Evolutionary conservation across 805 yeast species (phyloP), one percentile per base, ranked within the genome.

Genomic region (Wickerhamomyces bovis): DNA sequence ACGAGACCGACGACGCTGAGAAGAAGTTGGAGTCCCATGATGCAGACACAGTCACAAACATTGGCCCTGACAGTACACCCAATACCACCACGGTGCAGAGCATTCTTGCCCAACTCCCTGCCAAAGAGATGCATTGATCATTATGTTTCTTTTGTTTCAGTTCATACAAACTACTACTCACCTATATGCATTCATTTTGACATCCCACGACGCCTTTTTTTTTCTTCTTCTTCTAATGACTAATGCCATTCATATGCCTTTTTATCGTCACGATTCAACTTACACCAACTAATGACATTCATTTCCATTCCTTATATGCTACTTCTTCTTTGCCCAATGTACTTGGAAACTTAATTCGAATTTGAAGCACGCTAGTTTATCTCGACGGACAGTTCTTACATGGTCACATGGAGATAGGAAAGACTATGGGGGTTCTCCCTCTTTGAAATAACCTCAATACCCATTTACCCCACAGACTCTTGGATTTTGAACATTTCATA

Each of bases 1-100:
- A 41, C 0, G 56, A 51, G 13, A 42, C 41, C 20, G 45, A 44
- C 2, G 44, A 44, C 30, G 43, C 21, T 6, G 43, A 44, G 21
- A 36, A 35, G 18, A 48, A 43, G 13, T 15, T 23, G 16, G 41
- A 41, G 19, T 33, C 19, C 12, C n/a, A 19, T 19, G 41, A 28
- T 18, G 9, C 26, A 13, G 31, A 38, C 16, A 7, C 16, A 7
- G 16, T 4, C 15, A 7, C 16, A 7, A n/a, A 10, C 33, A n/a
- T 6, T 5, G 16, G 33, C 16, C 4, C 15, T 30, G 6, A 5
- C 16, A 13, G 6, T 10, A 30, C 16, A 6, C 6, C 15, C 10
- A n/a, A 30, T 30, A n/a, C 15, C 15, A 30, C 15, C 16, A 30
- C 16, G 33, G 15, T 13, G 15, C 33, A 30, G 16, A 30, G 16